These are phyloP conservation scores for Calonectria fujianensis DNA, from an alignment of 2,329 filamentous ascomycete genomes.

Conservation along the genomic window DNA sequence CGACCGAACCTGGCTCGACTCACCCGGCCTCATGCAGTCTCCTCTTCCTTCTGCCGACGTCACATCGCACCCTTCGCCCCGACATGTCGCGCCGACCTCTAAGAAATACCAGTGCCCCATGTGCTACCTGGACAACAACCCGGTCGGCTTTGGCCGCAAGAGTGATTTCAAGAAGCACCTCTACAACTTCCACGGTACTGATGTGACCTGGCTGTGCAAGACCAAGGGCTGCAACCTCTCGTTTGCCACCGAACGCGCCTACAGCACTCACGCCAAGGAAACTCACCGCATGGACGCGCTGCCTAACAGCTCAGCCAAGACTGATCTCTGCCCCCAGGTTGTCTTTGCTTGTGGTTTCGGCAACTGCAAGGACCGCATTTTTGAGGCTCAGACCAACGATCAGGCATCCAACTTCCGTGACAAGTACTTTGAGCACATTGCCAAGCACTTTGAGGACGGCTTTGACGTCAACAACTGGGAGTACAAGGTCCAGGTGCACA, in stretches of 20 bases:
- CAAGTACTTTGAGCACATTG: slow-evolving; percentile 68
- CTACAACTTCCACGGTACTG: slow-evolving; percentile 68
- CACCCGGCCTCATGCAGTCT: slow-evolving; percentile 61
- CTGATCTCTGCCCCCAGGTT: slow-evolving; percentile 65
- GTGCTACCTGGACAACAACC: slow-evolving; percentile 67
- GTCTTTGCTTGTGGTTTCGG: slow-evolving; percentile 67
- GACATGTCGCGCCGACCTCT: slow-evolving; percentile 60
- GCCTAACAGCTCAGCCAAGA: slow-evolving; percentile 64
- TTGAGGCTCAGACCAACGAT: slow-evolving; percentile 62
- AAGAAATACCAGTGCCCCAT: slow-evolving; percentile 68
- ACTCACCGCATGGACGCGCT: slow-evolving; percentile 65
- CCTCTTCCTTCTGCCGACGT: slow-evolving; percentile 58
- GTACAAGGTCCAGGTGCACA: slow-evolving; percentile 66
- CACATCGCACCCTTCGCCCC: slow-evolving; percentile 61
- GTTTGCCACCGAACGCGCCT: slow-evolving; percentile 67
- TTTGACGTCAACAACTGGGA: slow-evolving; percentile 66
- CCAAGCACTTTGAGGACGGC: slow-evolving; percentile 67
- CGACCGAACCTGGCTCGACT: slow-evolving; percentile 64
- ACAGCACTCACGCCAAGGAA: slow-evolving; percentile 66
- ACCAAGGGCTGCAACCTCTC: slow-evolving; percentile 64
- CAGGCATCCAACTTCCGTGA: slow-evolving; percentile 62
- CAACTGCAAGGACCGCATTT: slow-evolving; percentile 65
- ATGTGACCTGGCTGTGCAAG: slow-evolving; percentile 66
- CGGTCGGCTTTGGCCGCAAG: slow-evolving; percentile 67
- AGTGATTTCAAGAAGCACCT: slow-evolving; percentile 70